A percentile compares a stretch with the other conserved stretches of the same genome.
These are phyloP conservation scores for Trichophaea hybrida DNA, from an alignment of 2,329 filamentous ascomycete genomes.

Conservation along the genomic window DNA sequence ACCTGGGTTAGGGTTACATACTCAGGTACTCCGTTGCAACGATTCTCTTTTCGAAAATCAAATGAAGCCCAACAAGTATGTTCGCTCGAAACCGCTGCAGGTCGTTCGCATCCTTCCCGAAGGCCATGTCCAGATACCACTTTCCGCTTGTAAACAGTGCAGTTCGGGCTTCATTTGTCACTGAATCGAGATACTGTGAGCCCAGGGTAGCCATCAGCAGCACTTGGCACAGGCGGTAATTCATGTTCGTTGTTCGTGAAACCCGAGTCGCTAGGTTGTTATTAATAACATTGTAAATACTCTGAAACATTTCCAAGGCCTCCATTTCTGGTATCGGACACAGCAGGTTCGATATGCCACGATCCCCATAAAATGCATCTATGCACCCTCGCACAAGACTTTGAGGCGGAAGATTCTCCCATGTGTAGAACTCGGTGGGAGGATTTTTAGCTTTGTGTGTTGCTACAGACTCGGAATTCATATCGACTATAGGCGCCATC, in stretches of 20 bases:
- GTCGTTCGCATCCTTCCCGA: constrained; percentile 5
- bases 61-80: constrained; percentile 14
- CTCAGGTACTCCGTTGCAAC: constrained; percentile 13
- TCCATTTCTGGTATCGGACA: not conserved
- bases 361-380: not conserved
- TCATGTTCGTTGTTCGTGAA: not conserved
- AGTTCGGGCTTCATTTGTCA: constrained; percentile 6
- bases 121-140: constrained; percentile 19
- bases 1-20: constrained; percentile 2
- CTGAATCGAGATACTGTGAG: constrained; percentile 10
- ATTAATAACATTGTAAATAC: not conserved
- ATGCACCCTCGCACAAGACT: not conserved
- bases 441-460: not conserved
- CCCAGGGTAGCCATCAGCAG: constrained; percentile 15
- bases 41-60: constrained; percentile 19
- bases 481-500: not conserved
- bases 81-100: constrained; percentile 15
- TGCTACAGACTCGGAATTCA: not conserved
- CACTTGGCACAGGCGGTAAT: constrained; percentile 12
- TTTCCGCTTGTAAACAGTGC: constrained; percentile 20
- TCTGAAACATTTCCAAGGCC: constrained; percentile 1
- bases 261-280: not conserved
- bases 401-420: constrained; percentile 6
- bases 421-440: constrained; percentile 4
- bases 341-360: not conserved